Base-by-base conservation (phyloP, 2,329 filamentous ascomycete species). In the Colletotrichum paranaense region DNA sequence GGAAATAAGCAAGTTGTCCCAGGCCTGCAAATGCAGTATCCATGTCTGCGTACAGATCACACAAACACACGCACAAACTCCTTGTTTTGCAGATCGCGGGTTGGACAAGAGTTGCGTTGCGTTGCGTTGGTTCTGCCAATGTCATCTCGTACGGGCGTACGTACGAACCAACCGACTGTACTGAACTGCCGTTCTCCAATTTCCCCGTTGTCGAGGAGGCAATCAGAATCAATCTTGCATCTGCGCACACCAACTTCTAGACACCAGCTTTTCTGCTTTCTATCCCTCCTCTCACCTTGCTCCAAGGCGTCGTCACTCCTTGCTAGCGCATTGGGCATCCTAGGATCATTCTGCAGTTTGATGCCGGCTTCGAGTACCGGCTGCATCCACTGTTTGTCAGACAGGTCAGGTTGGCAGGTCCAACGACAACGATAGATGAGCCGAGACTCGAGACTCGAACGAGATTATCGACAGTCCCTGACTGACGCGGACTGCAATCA, bases 21-120 rank as follows among this genome's bases (percentile, higher is more conserved):
- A 46, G 67, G 26, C 32, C 19, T 49, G 42, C 42, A 49, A 49
- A 49, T 62, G 60, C 60, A 35, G 24, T 56, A 65, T 42, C 46
- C 52, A 71, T 73, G 58, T 60, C 62, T 30, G 56, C 62, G 32
- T 65, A 30, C 32, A 28, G 19, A 58, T 58, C 24, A 59, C 22
- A 70, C 62, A 49, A 22, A 46, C 38, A 57, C 56, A 60, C 11
- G n/a, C 60, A 68, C 60, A 60, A 62, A 64, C 62, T 63, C 62
- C 53, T 62, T 59, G 65, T 63, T 59, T 68, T 68, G 69, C 58
- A 68, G 52, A 63, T 67, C 55, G 58, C 38, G 62, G 58, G 58
- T 58, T 58, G 49, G 52, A 72, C 64, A 30, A 58, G 32, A 53
- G 24, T 52, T 42, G 38, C 38, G 38, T 49, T 49, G 42, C 42